phyloP scores from a whole-genome alignment of 148 eudicot genomes.

The Heliamphora exappendiculata region DNA sequence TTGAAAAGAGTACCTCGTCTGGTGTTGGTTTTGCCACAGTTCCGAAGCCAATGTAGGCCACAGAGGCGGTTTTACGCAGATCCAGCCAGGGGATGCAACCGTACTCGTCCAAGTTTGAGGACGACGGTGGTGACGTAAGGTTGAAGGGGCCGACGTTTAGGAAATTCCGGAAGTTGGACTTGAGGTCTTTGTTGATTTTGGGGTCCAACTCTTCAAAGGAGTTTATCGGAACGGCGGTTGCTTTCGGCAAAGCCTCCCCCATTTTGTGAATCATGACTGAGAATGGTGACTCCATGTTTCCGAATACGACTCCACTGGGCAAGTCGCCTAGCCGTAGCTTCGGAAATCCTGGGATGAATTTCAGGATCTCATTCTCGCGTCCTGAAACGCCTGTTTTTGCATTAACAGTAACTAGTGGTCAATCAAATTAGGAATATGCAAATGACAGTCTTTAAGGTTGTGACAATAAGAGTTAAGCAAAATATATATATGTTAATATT shows the following conservation, averaged over 20 bases:
- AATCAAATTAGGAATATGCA: neutral
- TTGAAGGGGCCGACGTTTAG: conserved; percentile 39
- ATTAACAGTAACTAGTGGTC: neutral
- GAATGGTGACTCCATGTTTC: conserved; percentile 25
- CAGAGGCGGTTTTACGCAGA: conserved; percentile 19
- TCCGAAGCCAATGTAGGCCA: conserved; percentile 59
- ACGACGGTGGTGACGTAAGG: conserved; percentile 15
- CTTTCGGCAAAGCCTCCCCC: conserved; percentile 25
- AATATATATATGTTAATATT: too few relatives aligned
- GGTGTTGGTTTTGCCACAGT: conserved; percentile 28
- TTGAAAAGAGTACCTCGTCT: conserved; percentile 9
- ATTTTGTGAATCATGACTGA: conserved; percentile 30
- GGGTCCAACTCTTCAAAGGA: conserved; percentile 49
- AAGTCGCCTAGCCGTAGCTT: conserved; percentile 25
- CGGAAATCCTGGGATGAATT: conserved; percentile 41
- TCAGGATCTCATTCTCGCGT: conserved; percentile 19
- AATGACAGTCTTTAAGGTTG: too few relatives aligned
- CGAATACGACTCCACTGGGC: conserved; percentile 31
- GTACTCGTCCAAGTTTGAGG: conserved; percentile 11
- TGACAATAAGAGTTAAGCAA: too few relatives aligned
- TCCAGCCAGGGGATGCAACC: conserved; percentile 51
- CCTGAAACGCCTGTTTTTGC: conserved; percentile 18
- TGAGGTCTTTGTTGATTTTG: conserved; percentile 21
- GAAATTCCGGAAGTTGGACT: conserved; percentile 24
- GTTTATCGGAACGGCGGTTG: conserved; percentile 34